Percentiles rank a stretch among this genome's conserved stretches.
Conservation (phyloP, 176 grass and related monocot genomes). For the Oryza australiensis region DNA sequence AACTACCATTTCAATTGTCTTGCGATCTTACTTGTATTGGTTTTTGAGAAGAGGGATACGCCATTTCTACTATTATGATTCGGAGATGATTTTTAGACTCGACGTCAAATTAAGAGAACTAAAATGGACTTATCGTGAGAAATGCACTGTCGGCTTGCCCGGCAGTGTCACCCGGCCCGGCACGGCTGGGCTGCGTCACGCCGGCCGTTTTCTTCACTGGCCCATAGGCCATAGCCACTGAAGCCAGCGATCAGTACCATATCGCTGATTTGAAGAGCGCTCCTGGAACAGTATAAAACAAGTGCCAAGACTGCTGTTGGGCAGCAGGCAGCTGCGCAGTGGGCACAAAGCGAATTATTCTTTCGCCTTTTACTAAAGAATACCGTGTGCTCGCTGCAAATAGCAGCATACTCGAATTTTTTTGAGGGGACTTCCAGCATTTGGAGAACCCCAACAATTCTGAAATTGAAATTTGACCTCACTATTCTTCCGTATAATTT, state of each 20-base stretch:
- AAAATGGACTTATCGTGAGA: too few species aligned
- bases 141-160: too few species aligned
- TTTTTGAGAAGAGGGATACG: too few species aligned
- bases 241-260: not conserved
- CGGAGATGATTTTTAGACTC: too few species aligned
- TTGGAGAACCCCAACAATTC: not conserved
- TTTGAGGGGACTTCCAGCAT: not conserved
- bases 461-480: not conserved
- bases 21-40: too few species aligned
- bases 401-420: not conserved
- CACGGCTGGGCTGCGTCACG: not conserved
- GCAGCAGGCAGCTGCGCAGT: constrained; percentile 23
- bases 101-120: too few species aligned
- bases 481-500: too few species aligned
- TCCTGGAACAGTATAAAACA: not conserved
- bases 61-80: too few species aligned
- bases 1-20: too few species aligned
- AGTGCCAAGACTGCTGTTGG: accelerated
- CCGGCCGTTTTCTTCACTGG: too few species aligned
- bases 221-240: too few species aligned
- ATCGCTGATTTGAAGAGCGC: not conserved
- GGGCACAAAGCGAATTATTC: constrained; percentile 43
- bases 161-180: not conserved
- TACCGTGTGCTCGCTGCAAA: constrained; percentile 36
- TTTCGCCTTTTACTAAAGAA: constrained; percentile 46